Percentiles rank a stretch among this genome's conserved stretches.
phyloP scores from a whole-genome alignment of 441 rosid genomes.

The Dalechampia spathulata region DNA sequence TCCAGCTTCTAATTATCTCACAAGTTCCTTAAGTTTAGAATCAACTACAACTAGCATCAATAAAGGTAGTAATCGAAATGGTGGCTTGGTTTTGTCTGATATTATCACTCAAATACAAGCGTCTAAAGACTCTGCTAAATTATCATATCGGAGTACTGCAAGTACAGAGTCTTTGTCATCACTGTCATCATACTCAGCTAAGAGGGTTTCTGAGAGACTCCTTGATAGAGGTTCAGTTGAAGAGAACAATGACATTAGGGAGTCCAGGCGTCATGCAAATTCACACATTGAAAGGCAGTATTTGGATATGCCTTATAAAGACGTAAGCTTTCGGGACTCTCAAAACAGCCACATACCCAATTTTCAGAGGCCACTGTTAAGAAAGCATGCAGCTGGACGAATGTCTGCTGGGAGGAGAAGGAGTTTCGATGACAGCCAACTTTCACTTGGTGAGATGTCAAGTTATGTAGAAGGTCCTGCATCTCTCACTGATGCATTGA shows the following conservation, averaged over 20 bases:
- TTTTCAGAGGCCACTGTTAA: constrained; percentile 93
- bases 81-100: constrained; percentile 86
- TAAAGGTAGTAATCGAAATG: constrained; percentile 67
- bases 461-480: constrained; percentile 82
- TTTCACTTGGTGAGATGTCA: constrained; percentile 68
- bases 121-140: constrained; percentile 83
- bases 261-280: constrained; percentile 49
- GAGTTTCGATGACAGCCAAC: constrained; percentile 94
- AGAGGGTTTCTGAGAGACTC: constrained; percentile 57
- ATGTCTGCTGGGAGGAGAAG: constrained; percentile 84
- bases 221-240: constrained; percentile 63
- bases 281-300: constrained; percentile 69
- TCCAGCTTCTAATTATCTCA: constrained; percentile 59
- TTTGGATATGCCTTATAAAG: constrained; percentile 50
- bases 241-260: constrained; percentile 55
- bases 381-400: constrained; percentile 75
- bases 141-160: constrained; percentile 47
- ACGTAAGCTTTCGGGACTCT: constrained; percentile 58
- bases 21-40: constrained; percentile 46
- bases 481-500: constrained; percentile 77
- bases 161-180: constrained; percentile 54
- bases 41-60: constrained; percentile 39
- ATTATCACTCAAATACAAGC: constrained; percentile 91
- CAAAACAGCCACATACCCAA: constrained; percentile 75
- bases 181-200: constrained; percentile 60